Percentiles rank a stretch among this genome's conserved stretches.
Evolutionary conservation across 2,329 filamentous ascomycete genomes (phyloP).

Genomic region (Microthyrium microscopicum): DNA sequence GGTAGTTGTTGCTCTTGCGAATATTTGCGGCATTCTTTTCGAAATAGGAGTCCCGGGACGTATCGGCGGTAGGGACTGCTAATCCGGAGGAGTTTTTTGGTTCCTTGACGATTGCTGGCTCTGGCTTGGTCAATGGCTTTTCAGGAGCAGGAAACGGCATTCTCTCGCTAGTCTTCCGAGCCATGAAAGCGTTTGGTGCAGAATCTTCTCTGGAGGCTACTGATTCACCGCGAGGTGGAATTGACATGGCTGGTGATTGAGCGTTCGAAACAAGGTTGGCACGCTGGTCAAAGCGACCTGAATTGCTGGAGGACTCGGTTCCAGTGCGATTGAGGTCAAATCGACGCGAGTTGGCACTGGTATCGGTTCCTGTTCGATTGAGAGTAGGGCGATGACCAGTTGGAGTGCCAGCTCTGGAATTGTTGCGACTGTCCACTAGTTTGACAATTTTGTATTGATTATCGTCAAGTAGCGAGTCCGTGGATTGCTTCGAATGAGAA

Average conservation of each 20-base stretch:
- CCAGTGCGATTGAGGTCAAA: constrained; percentile 13
- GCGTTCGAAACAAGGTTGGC: constrained; percentile 39
- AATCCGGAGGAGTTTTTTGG: constrained; percentile 7
- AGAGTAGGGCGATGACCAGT: constrained; percentile 50
- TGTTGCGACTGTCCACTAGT: no score
- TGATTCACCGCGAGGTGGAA: constrained; percentile 26
- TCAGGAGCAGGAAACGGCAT: constrained; percentile 3
- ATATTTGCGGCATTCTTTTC: constrained; percentile 17
- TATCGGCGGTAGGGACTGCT: constrained; percentile 7
- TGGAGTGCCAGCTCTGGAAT: no score
- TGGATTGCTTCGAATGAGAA: constrained; percentile 65
- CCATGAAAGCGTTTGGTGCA: not conserved
- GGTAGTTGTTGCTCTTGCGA: constrained; percentile 22
- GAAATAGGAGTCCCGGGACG: constrained; percentile 13
- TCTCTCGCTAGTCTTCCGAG: constrained; percentile 4
- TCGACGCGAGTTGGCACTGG: constrained; percentile 12
- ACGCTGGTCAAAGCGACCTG: constrained; percentile 31
- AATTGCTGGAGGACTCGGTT: constrained; percentile 34
- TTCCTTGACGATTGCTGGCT: no score
- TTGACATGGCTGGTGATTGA: constrained; percentile 39
- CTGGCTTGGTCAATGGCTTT: constrained; percentile 9
- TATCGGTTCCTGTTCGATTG: constrained; percentile 30
- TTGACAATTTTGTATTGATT: no score
- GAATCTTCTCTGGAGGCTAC: constrained; percentile 11
- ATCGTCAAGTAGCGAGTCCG: constrained; percentile 68